A percentile compares a stretch with the other conserved stretches of the same genome.
Conservation (phyloP, 2,329 filamentous ascomycete species). For the Chaetomium strumarium region DNA sequence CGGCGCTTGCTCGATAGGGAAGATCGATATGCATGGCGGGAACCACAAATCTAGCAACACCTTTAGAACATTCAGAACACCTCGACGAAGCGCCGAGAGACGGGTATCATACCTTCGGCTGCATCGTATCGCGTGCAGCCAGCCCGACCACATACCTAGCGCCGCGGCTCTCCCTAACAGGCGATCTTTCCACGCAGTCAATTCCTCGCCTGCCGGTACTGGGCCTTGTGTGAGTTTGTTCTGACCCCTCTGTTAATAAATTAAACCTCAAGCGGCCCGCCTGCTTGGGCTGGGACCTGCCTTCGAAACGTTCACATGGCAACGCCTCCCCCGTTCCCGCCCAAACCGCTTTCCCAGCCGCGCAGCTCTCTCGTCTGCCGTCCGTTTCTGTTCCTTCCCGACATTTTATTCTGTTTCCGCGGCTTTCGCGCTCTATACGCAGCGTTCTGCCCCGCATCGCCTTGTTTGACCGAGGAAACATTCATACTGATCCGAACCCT, state of each 20-base stretch:
- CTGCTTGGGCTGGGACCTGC: background rate
- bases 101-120: constrained; percentile 15
- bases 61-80: constrained; percentile 21
- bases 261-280: constrained; percentile 18
- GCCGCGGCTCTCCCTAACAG: background rate
- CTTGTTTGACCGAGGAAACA: background rate
- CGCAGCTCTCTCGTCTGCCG: no score
- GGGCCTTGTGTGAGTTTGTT: constrained; percentile 17
- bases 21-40: constrained; percentile 2
- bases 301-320: background rate
- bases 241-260: constrained; percentile 22
- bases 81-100: constrained; percentile 17
- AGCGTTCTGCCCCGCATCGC: background rate
- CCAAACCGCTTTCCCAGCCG: background rate
- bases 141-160: background rate
- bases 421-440: background rate
- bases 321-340: constrained; percentile 4
- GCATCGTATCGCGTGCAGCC: constrained; percentile 14
- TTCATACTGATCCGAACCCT: no score
- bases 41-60: constrained; percentile 22
- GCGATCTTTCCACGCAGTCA: background rate
- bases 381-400: no score
- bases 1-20: background rate
- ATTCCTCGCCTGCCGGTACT: background rate
- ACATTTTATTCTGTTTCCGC: no score